These are phyloP conservation scores for Clitopilus passeckerianus DNA, from an alignment of 768 basidiomycete species.

Conservation along the genomic window DNA sequence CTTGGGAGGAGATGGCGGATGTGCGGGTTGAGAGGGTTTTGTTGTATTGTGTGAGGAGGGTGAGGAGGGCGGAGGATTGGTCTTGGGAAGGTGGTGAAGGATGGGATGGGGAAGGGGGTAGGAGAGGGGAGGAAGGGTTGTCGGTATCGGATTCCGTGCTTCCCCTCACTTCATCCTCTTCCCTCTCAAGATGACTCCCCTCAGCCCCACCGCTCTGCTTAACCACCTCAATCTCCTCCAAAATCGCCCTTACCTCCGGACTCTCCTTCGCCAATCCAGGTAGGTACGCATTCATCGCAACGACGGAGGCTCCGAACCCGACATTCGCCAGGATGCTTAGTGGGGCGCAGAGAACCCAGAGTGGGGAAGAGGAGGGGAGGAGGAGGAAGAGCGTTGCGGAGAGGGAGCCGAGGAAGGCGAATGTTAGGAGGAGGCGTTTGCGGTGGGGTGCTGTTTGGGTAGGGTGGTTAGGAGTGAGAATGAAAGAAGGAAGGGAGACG, in stretches of 20 bases:
- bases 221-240: constrained; percentile 23
- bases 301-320: constrained; percentile 79
- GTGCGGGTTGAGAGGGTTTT: constrained; percentile 64
- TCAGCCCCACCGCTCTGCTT: constrained; percentile 11
- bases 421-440: constrained; percentile 70
- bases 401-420: constrained; percentile 68
- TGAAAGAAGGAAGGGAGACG: constrained; percentile 20
- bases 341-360: constrained; percentile 67
- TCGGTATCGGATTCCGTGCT: constrained; percentile 14
- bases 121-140: constrained; percentile 33
- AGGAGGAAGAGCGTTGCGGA: constrained; percentile 68
- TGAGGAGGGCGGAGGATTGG: constrained; percentile 12
- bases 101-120: constrained; percentile 13
- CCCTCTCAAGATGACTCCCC: constrained; percentile 8
- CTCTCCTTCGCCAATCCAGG: constrained; percentile 66
- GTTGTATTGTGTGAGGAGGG: constrained; percentile 41
- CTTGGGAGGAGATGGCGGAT: constrained; percentile 78
- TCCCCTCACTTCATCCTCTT: constrained; percentile 16
- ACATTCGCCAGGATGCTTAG: constrained; percentile 80
- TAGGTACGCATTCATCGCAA: constrained; percentile 89
- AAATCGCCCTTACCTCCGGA: constrained; percentile 46
- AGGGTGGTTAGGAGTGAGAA: constrained; percentile 4
- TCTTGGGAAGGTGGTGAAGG: constrained; percentile 18
- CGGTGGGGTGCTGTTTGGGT: constrained; percentile 49
- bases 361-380: constrained; percentile 62